A percentile compares a stretch with the other conserved stretches of the same genome.
Conservation (phyloP, 2,329 filamentous ascomycete species). For the Coleophoma crateriformis region DNA sequence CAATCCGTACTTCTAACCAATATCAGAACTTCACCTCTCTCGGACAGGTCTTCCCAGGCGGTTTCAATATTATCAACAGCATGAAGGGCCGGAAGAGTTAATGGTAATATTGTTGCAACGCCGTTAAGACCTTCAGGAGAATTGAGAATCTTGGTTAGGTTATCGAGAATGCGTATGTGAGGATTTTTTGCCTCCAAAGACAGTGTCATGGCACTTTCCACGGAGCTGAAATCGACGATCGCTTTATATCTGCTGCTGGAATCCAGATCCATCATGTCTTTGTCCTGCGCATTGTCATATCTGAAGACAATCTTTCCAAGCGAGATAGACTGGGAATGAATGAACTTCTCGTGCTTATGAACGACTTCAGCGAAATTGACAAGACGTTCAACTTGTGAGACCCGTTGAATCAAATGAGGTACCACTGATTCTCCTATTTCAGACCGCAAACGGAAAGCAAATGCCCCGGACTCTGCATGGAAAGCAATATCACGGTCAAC, state of each 20-base stretch:
- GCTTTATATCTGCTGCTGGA: slow-evolving; percentile 39
- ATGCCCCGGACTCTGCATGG: slow-evolving; percentile 17
- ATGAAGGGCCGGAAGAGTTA: slow-evolving; percentile 60
- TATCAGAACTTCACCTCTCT: slow-evolving; percentile 43
- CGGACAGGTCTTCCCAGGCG: slow-evolving; percentile 38
- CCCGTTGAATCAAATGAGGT: slow-evolving; percentile 18
- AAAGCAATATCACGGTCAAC: slow-evolving; percentile 27
- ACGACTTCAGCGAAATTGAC: slow-evolving; percentile 66
- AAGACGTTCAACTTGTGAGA: slow-evolving; percentile 60
- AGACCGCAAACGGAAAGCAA: slow-evolving; percentile 25
- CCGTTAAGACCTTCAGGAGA: slow-evolving; percentile 41
- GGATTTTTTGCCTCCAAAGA: slow-evolving; percentile 58
- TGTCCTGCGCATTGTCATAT: slow-evolving; percentile 41
- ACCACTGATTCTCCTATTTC: slow-evolving; percentile 23
- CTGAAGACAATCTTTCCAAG: slow-evolving; percentile 61
- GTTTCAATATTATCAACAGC: slow-evolving; percentile 56
- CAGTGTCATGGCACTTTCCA: slow-evolving; percentile 45
- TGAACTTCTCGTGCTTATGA: slow-evolving; percentile 45
- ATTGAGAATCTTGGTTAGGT: slow-evolving; percentile 54
- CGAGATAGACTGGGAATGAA: slow-evolving; percentile 53
- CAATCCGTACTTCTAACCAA: slow-evolving; percentile 50
- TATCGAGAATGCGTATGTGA: slow-evolving; percentile 57
- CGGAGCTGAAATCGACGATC: slow-evolving; percentile 49
- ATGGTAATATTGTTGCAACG: slow-evolving; percentile 47
- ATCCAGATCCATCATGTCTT: slow-evolving; percentile 11